Percentiles rank a stretch among this genome's conserved stretches.
phyloP scores from a whole-genome alignment of 2,329 filamentous ascomycete species.

The Alternaria hordeiaustralica region DNA sequence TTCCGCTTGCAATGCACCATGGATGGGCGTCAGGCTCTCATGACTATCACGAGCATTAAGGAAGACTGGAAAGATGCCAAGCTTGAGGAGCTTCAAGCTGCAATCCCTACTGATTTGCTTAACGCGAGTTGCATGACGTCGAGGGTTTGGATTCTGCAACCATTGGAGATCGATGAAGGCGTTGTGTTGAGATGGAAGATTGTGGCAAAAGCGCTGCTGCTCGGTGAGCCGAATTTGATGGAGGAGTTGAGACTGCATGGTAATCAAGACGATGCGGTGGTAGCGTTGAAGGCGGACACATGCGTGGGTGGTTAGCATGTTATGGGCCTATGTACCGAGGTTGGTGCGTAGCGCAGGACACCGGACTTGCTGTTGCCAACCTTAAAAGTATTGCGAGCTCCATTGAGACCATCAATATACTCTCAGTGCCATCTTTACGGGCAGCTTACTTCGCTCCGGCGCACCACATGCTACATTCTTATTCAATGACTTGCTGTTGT shows the following conservation, averaged over 20 bases:
- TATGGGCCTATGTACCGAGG: neutral
- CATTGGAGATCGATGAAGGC: neutral
- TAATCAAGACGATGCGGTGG: constrained; percentile 4
- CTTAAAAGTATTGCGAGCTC: neutral
- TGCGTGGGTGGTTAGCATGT: neutral
- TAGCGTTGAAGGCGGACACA: neutral
- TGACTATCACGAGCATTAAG: constrained; percentile 6
- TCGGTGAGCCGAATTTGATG: constrained; percentile 21
- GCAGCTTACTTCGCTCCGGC: neutral
- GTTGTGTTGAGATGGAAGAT: constrained; percentile 10
- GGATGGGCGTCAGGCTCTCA: constrained; percentile 1
- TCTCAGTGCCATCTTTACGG: neutral
- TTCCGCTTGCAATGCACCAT: constrained; percentile 5
- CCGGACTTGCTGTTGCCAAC: neutral
- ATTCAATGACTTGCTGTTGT: neutral
- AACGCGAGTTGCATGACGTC: constrained; percentile 11
- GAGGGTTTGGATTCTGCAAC: constrained; percentile 18
- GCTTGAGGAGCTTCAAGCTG: constrained; percentile 7
- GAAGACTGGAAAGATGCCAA: constrained; percentile 8
- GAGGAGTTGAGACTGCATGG: neutral
- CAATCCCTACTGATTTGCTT: constrained; percentile 18
- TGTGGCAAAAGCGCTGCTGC: constrained; percentile 20
- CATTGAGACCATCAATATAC: neutral
- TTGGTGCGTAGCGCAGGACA: neutral
- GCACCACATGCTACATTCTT: neutral